Percentiles rank a stretch among this genome's conserved stretches.
phyloP scores from a whole-genome alignment of 139 green algal species.

The Klebsormidium nitens region DNA sequence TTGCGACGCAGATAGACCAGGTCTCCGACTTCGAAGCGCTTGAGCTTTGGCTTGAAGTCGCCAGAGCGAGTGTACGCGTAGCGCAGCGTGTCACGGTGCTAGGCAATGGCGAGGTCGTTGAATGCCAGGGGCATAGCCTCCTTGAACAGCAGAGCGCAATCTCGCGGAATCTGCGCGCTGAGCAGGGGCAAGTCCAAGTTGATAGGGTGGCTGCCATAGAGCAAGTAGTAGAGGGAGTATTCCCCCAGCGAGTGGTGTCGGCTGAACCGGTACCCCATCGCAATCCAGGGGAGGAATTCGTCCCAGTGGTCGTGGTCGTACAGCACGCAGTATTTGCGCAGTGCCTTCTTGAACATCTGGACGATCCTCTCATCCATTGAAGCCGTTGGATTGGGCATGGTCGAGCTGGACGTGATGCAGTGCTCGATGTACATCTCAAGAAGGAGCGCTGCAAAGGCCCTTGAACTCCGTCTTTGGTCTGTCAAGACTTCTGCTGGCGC shows the following conservation, averaged over 20 bases:
- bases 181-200: too few species aligned
- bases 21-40: conserved; percentile 14
- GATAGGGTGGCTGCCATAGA: conserved; percentile 20
- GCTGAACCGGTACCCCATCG: conserved; percentile 36
- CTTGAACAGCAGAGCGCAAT: too few species aligned
- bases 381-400: too few species aligned
- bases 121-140: too few species aligned
- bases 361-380: conserved; percentile 31
- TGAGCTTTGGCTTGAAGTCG: neutral
- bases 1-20: too few species aligned
- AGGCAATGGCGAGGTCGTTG: conserved; percentile 30
- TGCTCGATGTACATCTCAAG: conserved; percentile 30
- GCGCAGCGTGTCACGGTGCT: neutral
- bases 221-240: conserved; percentile 24
- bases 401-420: too few species aligned
- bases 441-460: conserved; percentile 39
- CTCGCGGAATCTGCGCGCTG: too few species aligned
- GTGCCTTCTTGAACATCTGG: conserved; percentile 19
- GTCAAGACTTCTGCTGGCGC: conserved; percentile 34
- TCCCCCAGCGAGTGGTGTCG: conserved; percentile 5
- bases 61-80: conserved; percentile 16
- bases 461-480: conserved; percentile 33
- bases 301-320: conserved; percentile 3
- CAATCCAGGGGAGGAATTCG: conserved; percentile 20
- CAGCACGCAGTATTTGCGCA: conserved; percentile 24